Conservation (phyloP, 306 rosid species). For the Cicer cuneatum region DNA sequence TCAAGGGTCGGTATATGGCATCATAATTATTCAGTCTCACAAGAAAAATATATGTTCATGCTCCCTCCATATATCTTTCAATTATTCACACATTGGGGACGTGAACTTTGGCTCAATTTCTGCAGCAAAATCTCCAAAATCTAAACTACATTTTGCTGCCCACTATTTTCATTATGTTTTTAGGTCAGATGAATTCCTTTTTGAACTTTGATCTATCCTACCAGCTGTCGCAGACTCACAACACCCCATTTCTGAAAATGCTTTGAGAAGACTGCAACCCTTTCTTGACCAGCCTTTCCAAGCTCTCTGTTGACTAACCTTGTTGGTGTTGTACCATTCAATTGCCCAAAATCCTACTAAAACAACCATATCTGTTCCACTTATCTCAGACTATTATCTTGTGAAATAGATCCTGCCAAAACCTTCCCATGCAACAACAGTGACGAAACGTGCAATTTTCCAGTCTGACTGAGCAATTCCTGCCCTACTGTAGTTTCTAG, state of each 20-base stretch:
- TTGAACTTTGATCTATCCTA: not conserved
- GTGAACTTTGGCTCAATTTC: not conserved
- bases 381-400: not conserved
- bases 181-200: not conserved
- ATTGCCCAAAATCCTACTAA: not conserved
- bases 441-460: not conserved
- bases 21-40: conserved; percentile 1
- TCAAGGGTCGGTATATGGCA: not conserved
- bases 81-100: not conserved
- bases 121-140: conserved; percentile 2
- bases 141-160: not conserved
- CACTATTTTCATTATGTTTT: not conserved
- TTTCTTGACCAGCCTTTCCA: not conserved
- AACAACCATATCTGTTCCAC: not conserved
- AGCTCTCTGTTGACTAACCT: not conserved
- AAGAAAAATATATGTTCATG: not conserved
- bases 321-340: not conserved
- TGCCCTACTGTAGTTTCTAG: not conserved
- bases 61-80: not conserved
- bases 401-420: not conserved
- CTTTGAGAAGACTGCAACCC: not conserved
- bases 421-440: not conserved
- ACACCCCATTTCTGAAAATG: not conserved
- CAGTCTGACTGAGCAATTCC: not conserved
- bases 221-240: not conserved